Evolutionary conservation across 495 filamentous ascomycete species (phyloP).

Genomic region (Aspergillus bertholletiae): DNA sequence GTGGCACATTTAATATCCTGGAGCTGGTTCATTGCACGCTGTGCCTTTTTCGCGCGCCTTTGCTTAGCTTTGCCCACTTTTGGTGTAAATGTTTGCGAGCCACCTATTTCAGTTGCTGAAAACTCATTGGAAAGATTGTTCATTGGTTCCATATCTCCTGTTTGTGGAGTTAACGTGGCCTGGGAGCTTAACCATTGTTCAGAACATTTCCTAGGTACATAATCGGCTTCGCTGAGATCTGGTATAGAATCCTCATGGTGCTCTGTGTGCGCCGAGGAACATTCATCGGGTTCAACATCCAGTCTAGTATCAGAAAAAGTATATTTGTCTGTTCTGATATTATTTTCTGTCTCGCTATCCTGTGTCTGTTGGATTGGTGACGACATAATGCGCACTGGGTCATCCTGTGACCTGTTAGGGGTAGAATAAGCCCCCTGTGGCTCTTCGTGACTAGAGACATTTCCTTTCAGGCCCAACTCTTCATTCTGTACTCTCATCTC

Average conservation of each 20-base stretch:
- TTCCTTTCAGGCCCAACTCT: slow-evolving; percentile 26
- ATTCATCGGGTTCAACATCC: background rate
- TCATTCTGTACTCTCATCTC: slow-evolving; percentile 81
- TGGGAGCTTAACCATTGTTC: slow-evolving; percentile 25
- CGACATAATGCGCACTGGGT: background rate
- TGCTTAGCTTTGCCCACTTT: slow-evolving; percentile 85
- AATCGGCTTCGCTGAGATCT: slow-evolving; percentile 36
- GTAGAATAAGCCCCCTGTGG: background rate
- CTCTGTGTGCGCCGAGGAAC: background rate
- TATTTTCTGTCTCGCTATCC: background rate
- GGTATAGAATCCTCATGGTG: background rate
- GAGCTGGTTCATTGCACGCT: slow-evolving; percentile 39
- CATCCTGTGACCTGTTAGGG: background rate
- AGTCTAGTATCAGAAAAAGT: background rate
- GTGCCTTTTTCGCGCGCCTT: slow-evolving; percentile 77
- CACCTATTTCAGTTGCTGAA: slow-evolving; percentile 16
- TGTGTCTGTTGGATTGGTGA: background rate
- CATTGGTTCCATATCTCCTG: slow-evolving; percentile 3
- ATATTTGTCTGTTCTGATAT: background rate
- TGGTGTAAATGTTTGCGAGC: slow-evolving; percentile 23
- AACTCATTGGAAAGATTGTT: slow-evolving; percentile 21
- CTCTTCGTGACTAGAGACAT: background rate
- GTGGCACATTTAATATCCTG: slow-evolving; percentile 51
- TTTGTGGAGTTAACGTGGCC: background rate
- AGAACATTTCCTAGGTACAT: slow-evolving; percentile 42